These are phyloP conservation scores for Paramarasmius palmivorus DNA, from an alignment of 1,284 basidiomycete genomes.

Conservation along the genomic window DNA sequence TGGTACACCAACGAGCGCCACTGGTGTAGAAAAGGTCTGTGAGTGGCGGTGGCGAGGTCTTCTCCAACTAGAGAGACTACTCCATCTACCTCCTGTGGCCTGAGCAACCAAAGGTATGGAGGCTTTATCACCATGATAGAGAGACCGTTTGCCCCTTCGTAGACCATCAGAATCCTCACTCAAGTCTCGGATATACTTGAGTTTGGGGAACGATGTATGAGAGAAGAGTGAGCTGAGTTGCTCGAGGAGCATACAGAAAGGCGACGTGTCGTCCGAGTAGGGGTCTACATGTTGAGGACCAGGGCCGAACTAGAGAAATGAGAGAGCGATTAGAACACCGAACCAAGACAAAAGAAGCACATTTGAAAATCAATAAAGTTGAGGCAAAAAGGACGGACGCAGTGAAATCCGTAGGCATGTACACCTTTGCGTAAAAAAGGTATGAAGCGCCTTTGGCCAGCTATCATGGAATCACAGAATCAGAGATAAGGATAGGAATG, in stretches of 20 bases:
- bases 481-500: not conserved
- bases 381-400: too few relatives aligned
- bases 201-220: slow-evolving; percentile 57
- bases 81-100: not conserved
- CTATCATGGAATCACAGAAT: too few relatives aligned
- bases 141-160: slow-evolving; percentile 23
- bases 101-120: too few relatives aligned
- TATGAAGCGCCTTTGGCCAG: too few relatives aligned
- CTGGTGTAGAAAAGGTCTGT: too few relatives aligned
- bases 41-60: too few relatives aligned
- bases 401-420: too few relatives aligned
- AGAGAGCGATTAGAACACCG: too few relatives aligned
- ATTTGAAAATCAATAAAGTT: too few relatives aligned
- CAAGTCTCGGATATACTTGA: slow-evolving; percentile 66
- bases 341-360: slow-evolving; percentile 15
- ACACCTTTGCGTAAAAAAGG: too few relatives aligned
- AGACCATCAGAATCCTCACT: slow-evolving; percentile 42
- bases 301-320: not conserved
- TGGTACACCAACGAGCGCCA: not conserved
- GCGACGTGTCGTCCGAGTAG: slow-evolving; percentile 35
- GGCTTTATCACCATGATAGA: too few relatives aligned
- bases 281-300: too few relatives aligned
- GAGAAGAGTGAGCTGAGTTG: slow-evolving; percentile 63
- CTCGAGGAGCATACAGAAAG: slow-evolving; percentile 65
- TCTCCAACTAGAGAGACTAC: not conserved